Evolutionary conservation across 305 asterid species (phyloP), one percentile per base, ranked within the genome.

Genomic region (Stenogyne calaminthoides): DNA sequence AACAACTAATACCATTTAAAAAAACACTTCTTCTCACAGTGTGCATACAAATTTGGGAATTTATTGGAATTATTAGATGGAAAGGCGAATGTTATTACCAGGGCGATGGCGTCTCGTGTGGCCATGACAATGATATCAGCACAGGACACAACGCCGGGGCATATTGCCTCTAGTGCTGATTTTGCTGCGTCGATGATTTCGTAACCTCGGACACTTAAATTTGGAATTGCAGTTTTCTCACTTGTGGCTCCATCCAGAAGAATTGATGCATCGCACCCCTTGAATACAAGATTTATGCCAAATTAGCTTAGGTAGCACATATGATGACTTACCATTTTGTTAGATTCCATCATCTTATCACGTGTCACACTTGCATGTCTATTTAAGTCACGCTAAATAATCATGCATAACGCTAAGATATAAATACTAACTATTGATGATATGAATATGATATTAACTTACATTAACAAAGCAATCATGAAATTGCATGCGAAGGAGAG

Each of bases 401-500:
- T 6, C 42, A 37, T 37, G 42, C 42, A 37, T 37, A 37, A 37
- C n/a, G n/a, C n/a, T n/a, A n/a, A n/a, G n/a, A n/a, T n/a, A n/a
- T n/a, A n/a, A n/a, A n/a, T n/a, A n/a, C n/a, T n/a, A n/a, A n/a
- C n/a, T n/a, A n/a, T n/a, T n/a, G n/a, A n/a, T n/a, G n/a, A n/a
- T n/a, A n/a, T n/a, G n/a, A n/a, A n/a, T 29, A 29, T 29, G 34
- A 29, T 29, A 29, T 29, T 29, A 29, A 46, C 52, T 46, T 46
- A 88, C 94, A 3, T 73, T 81, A 69, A 90, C 92, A 60, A 89
- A 90, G 70, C 96, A 89, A 15, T 90, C 94, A 14, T 90, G 96
- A 40, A 90, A 88, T 5, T 88, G 96, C 88, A 90, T 68, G 64
- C 92, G 90, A 1, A 90, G 88, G 14, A 90, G 87, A 44, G 89